Evolutionary conservation across 1,139 yeast genomes (phyloP).

Genomic region (Meyerozyma athensensis): DNA sequence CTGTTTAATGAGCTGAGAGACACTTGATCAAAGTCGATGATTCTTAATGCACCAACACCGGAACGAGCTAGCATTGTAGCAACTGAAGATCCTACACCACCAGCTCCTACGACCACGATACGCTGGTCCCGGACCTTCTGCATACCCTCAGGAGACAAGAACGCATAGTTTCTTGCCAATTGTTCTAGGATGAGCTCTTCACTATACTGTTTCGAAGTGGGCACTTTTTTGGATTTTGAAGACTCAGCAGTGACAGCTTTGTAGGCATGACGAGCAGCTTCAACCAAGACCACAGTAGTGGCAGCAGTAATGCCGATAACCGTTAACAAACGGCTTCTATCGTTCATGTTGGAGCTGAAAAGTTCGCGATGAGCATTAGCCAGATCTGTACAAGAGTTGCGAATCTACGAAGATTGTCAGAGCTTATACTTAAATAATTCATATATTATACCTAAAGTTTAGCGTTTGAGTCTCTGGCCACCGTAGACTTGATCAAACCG

Average conservation of each 20-base stretch:
- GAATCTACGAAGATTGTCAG: not conserved
- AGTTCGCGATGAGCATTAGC: conserved; percentile 1
- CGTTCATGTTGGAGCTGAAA: conserved; percentile 1
- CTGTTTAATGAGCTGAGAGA: conserved; percentile 86
- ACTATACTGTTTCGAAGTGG: conserved; percentile 34
- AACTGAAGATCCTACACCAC: conserved; percentile 98
- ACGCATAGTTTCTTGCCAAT: conserved; percentile 88
- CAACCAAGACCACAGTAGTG: not conserved
- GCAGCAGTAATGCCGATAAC: not conserved
- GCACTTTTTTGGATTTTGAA: conserved; percentile 5
- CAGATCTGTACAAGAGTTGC: not conserved
- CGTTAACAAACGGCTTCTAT: not conserved
- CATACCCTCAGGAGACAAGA: conserved; percentile 82
- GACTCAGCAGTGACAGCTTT: not conserved
- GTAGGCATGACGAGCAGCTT: not conserved
- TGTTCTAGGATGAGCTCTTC: conserved; percentile 85
- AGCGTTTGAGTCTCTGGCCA: conserved; percentile 50
- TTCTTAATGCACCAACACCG: conserved; percentile 72
- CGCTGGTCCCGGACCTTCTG: conserved; percentile 65
- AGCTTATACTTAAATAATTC: not conserved
- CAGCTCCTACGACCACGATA: conserved; percentile 92
- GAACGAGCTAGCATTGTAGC: conserved; percentile 89
- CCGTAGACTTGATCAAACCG: conserved; percentile 84
- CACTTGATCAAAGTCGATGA: conserved; percentile 94
- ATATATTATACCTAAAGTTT: conserved; percentile 32